A percentile compares a stretch with the other conserved stretches of the same genome.
Conservation (phyloP, 208 protist genomes). For the Crithidia mellificae region DNA sequence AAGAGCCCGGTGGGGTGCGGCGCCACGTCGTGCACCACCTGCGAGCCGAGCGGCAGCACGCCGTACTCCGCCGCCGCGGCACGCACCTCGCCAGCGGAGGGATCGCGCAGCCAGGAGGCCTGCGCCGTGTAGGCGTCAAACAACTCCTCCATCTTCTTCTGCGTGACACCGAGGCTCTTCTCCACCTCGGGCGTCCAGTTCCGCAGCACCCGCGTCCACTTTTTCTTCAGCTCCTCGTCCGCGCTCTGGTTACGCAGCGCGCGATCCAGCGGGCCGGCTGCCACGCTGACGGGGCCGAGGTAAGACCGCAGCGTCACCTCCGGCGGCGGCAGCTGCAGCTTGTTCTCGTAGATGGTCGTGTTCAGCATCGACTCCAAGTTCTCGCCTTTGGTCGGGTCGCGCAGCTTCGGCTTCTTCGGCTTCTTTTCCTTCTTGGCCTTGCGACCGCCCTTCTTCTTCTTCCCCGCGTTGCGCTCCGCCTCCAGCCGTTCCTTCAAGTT, state of each 20-base stretch:
- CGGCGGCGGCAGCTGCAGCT: slow-evolving; percentile 69
- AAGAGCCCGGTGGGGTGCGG: slow-evolving; percentile 69
- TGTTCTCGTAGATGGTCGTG: slow-evolving; percentile 80
- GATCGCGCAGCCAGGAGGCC: slow-evolving; percentile 67
- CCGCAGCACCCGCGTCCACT: slow-evolving; percentile 83
- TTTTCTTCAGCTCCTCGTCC: slow-evolving; percentile 85
- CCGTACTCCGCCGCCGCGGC: slow-evolving; percentile 74
- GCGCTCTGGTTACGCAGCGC: slow-evolving; percentile 41
- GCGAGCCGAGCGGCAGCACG: slow-evolving; percentile 89
- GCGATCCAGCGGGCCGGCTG: slow-evolving; percentile 55
- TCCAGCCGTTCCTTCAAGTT: slow-evolving; percentile 90
- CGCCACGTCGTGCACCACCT: slow-evolving; percentile 87
- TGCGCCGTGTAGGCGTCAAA: slow-evolving; percentile 71
- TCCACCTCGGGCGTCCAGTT: slow-evolving; percentile 83
- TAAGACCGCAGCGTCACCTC: slow-evolving; percentile 60
- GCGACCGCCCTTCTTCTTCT: slow-evolving; percentile 38
- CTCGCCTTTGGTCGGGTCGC: slow-evolving; percentile 84
- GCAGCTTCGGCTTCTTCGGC: slow-evolving; percentile 78
- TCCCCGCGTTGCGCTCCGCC: slow-evolving; percentile 61
- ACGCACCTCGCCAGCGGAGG: slow-evolving; percentile 82
- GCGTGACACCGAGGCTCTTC: slow-evolving; percentile 68
- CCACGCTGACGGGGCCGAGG: slow-evolving; percentile 63
- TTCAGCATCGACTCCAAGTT: slow-evolving; percentile 84
- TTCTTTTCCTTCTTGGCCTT: slow-evolving; percentile 75
- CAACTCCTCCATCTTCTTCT: slow-evolving; percentile 74